Evolutionary conservation across 352 stramenopile species (phyloP), one percentile per base, ranked within the genome.

Genomic region (Elongisporangium anandrum): DNA sequence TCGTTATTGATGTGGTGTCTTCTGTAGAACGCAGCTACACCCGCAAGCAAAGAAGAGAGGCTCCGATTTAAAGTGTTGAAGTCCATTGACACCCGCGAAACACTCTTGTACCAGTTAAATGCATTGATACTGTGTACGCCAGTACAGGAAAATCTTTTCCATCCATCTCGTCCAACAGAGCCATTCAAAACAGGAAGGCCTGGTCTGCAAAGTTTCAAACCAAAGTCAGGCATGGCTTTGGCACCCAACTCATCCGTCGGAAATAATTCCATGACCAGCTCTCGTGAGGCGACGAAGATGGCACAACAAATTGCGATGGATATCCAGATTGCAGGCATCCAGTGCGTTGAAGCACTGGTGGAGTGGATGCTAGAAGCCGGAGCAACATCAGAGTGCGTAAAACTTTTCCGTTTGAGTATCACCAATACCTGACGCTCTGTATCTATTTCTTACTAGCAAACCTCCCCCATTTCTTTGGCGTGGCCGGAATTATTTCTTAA

Each of bases 291-390:
- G n/a, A 87, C 70, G 4, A 85, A 79, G 52, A 54, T 90, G 52
- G 82, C 79, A 0, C 80, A 89, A n/a, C 77, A 89, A 51, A 70
- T 92, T 1, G 79, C 74, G 3, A 74, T 70, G 5, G 77, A 89
- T 50, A 64, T 92, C 6, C 82, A 92, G 56, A 38, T 88, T 48
- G 56, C 70, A 1, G 82, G 82, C 1, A 88, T 90, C 16, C 78
- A 90, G 48, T 86, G 75, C n/a, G 80, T 92, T 5, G 82, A 92
- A 71, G 69, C 75, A 16, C 69, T 92, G 24, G 82, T 92, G 8
- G 82, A 90, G 61, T 92, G 82, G 82, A 92, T 92, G 78, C 69
- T 92, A 10, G 77, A 90, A 53, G 79, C 79, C 38, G 82, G 82
- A 17, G 77, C 77, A 6, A 79, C 87, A 50, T 70, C 75, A 54